Conservation (phyloP, 148 eudicot genomes). For the Rhododendron henanense region DNA sequence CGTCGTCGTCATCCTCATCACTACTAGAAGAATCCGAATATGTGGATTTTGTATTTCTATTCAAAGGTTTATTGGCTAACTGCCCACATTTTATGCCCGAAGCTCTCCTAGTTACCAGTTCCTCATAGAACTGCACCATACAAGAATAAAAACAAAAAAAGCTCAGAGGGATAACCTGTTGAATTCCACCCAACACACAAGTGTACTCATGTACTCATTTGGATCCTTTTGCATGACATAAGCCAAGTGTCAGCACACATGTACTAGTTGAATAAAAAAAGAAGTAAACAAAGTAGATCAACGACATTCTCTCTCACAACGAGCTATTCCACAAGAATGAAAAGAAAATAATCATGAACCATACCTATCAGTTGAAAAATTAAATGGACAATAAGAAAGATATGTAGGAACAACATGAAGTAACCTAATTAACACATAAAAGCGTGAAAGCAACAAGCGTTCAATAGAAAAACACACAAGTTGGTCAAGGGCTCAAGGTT, state of each 20-base stretch:
- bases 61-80: constrained; percentile 36
- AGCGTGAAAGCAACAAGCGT: too few species aligned
- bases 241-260: background rate
- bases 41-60: constrained; percentile 59
- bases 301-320: too few species aligned
- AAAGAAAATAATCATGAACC: too few species aligned
- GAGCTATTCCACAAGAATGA: too few species aligned
- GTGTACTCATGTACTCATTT: background rate
- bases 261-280: background rate
- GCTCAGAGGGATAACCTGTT: constrained; percentile 3
- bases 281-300: background rate
- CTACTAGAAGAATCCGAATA: constrained; percentile 61
- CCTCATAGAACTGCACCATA: constrained; percentile 65
- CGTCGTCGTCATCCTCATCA: constrained; percentile 44
- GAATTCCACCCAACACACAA: background rate
- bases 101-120: constrained; percentile 50
- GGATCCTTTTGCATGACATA: constrained; percentile 5
- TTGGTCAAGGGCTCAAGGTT: too few species aligned
- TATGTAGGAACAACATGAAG: too few species aligned
- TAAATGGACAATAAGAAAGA: too few species aligned
- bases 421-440: too few species aligned
- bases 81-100: constrained; percentile 20
- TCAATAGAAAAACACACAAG: too few species aligned
- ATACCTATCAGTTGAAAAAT: too few species aligned
- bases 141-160: background rate